These are phyloP conservation scores for Wickerhamomyces bovis DNA, from an alignment of 805 yeast genomes.

Conservation along the genomic window DNA sequence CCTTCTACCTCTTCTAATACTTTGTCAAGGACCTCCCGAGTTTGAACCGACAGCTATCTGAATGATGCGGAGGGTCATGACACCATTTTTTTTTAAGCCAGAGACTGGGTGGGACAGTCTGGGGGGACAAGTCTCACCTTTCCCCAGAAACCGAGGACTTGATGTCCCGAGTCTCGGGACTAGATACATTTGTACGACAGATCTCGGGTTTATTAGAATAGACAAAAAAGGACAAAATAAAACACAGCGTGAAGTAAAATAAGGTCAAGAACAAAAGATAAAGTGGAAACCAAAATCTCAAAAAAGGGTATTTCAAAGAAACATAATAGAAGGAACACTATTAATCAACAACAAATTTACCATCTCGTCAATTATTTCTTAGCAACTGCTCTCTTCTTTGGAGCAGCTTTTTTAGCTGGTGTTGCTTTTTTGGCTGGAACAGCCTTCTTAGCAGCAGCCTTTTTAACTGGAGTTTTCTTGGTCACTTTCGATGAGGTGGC, in stretches of 20 bases:
- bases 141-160: neutral
- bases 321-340: neutral
- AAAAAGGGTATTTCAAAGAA: neutral
- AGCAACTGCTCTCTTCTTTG: conserved; percentile 9
- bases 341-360: neutral
- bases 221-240: neutral
- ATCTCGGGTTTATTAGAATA: neutral
- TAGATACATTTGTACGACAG: neutral
- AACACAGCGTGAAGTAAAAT: neutral
- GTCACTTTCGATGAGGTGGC: conserved; percentile 1
- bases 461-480: conserved; percentile 20
- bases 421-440: conserved; percentile 12
- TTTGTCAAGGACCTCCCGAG: too few relatives aligned
- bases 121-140: neutral
- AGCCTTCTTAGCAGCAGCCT: conserved; percentile 12
- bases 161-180: neutral
- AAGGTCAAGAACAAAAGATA: neutral
- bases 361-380: conserved; percentile 3
- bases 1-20: too few relatives aligned
- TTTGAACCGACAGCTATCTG: too few relatives aligned
- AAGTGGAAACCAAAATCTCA: neutral
- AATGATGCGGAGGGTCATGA: too few relatives aligned
- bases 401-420: conserved; percentile 11
- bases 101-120: too few relatives aligned
- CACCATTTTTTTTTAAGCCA: neutral